A percentile compares a stretch with the other conserved stretches of the same genome.
Evolutionary conservation across 2,329 filamentous ascomycete genomes (phyloP).

Genomic region (Herpotrichia juniperi): DNA sequence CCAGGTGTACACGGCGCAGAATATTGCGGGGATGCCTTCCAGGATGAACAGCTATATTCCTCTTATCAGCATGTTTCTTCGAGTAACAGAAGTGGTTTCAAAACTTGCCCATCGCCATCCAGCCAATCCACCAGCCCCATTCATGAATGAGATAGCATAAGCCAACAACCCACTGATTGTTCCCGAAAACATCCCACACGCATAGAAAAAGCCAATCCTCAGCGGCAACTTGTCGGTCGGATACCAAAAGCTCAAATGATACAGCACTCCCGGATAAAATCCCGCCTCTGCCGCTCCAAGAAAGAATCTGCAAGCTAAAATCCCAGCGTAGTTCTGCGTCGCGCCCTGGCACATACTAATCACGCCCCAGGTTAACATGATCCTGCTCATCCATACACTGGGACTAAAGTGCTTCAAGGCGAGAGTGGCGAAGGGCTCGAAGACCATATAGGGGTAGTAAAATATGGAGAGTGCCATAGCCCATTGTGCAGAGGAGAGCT

Average conservation of each 20-base stretch:
- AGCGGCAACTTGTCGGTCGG: conserved; percentile 61
- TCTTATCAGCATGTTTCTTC: neutral
- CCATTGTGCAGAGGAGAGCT: conserved; percentile 37
- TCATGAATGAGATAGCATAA: conserved; percentile 64
- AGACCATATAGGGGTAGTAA: conserved; percentile 43
- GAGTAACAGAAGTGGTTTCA: no score
- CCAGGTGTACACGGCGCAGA: conserved; percentile 21
- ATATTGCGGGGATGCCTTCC: conserved; percentile 25
- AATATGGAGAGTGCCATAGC: conserved; percentile 41
- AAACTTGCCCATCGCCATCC: conserved; percentile 39
- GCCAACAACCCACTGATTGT: conserved; percentile 65
- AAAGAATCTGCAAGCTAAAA: conserved; percentile 52
- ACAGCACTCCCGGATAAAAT: conserved; percentile 46
- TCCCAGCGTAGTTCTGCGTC: conserved; percentile 49
- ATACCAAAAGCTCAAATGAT: conserved; percentile 66
- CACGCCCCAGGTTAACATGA: conserved; percentile 31
- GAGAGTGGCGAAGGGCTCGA: conserved; percentile 32
- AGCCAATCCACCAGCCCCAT: conserved; percentile 54
- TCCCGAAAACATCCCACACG: conserved; percentile 60
- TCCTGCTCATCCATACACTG: conserved; percentile 27
- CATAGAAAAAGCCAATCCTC: conserved; percentile 63
- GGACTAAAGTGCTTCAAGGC: conserved; percentile 27
- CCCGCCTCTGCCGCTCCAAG: conserved; percentile 34
- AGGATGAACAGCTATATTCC: conserved; percentile 25
- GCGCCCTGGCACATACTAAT: conserved; percentile 54